Base-by-base conservation (phyloP, 176 grass and related monocot species). In the Carex myosuroides region DNA sequence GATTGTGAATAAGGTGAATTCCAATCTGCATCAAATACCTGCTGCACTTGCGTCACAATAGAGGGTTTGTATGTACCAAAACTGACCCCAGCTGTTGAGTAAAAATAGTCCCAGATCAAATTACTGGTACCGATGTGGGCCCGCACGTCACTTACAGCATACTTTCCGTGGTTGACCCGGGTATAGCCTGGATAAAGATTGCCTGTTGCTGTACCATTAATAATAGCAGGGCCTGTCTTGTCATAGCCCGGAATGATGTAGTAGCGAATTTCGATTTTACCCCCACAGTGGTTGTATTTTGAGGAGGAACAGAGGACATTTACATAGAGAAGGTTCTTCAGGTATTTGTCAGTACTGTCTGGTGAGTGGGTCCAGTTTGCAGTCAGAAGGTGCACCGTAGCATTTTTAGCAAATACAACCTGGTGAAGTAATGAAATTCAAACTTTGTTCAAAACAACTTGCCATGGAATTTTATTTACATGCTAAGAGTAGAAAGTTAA, bases 101-200 rank as follows among this genome's bases (percentile, higher is more conserved):
- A 93, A 84, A 98, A 98, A 88, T 98, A 98, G 72, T 93, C 92
- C 95, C 95, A 98, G 77, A 94, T 87, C 16, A 93, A 88, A 86
- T 98, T 98, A 85, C 88, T 95, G 67, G 95, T 95, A 60, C 92
- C 95, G 0, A 94, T 90, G 86, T 98, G 90, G 0, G 90, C 92
- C 53, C 91, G 86, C 42, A 67, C 64, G 30, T 94, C 85, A 35
- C 91, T 94, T 32, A 93, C 95, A 10, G 89, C 91, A 3, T 98
- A 98, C 60, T 98, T 98, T 46, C 92, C 95, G 20, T 98, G 95
- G 87, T 94, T 94, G 48, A 98, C 92, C 26, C 91, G 84, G 20
- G 90, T 64, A 81, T 85, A 98, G 81, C 57, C 91, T 5, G 92
- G 95, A 70, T 94, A 94, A 1, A 41, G 21, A 42, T 83, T 93